phyloP scores from a whole-genome alignment of 768 basidiomycete genomes.

The Trametes punicea region DNA sequence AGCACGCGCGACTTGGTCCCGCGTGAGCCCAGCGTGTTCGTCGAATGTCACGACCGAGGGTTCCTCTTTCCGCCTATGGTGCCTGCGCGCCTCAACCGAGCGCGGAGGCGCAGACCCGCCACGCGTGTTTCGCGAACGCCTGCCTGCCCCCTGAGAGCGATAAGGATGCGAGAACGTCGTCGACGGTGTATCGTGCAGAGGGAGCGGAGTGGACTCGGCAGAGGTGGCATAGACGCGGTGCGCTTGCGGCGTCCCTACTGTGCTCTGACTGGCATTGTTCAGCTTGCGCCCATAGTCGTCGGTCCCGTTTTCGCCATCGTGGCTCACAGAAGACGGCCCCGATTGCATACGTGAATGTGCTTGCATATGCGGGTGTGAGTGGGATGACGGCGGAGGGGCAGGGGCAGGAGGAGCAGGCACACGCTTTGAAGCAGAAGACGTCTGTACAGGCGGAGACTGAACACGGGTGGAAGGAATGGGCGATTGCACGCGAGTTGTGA shows the following conservation, averaged over 20 bases:
- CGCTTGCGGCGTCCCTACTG: slow-evolving; percentile 2
- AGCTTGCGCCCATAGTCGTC: slow-evolving; percentile 4
- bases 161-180: slow-evolving; percentile 21
- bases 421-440: not conserved
- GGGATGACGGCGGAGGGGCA: slow-evolving; percentile 9
- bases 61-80: not conserved
- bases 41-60: slow-evolving; percentile 27
- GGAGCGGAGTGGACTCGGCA: slow-evolving; percentile 18
- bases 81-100: not conserved
- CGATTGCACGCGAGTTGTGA: slow-evolving; percentile 17
- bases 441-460: slow-evolving; percentile 9
- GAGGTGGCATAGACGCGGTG: slow-evolving; percentile 18
- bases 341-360: slow-evolving; percentile 4
- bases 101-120: slow-evolving; percentile 2
- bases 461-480: slow-evolving; percentile 13
- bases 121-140: not conserved
- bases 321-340: slow-evolving; percentile 2
- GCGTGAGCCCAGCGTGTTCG: slow-evolving; percentile 51
- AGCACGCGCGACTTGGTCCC: slow-evolving; percentile 56
- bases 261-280: slow-evolving; percentile 6
- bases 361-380: slow-evolving; percentile 4
- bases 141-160: not conserved
- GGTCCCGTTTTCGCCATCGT: slow-evolving; percentile 5
- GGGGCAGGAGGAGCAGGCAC: not conserved
- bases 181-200: slow-evolving; percentile 17